Conservation (phyloP, 352 stramenopile genomes). For the Phytophthora capsici region DNA sequence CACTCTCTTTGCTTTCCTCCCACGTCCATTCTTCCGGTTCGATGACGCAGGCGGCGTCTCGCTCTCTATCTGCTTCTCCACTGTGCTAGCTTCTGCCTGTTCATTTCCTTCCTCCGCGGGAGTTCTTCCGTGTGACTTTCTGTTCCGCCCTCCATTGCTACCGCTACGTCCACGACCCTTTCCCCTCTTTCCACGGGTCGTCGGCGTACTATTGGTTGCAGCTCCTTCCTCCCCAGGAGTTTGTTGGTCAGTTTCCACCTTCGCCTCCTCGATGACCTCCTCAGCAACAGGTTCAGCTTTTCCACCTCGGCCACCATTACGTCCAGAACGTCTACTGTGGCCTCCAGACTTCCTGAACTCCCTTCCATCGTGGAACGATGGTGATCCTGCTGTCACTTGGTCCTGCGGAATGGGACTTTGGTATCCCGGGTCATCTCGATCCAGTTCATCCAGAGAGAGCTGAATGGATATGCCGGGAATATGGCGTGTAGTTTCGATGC, state of each 20-base stretch:
- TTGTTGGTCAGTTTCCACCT: conserved; percentile 13
- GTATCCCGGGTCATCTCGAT: conserved; percentile 67
- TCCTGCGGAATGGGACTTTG: conserved; percentile 73
- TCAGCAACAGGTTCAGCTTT: conserved; percentile 5
- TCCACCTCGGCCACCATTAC: conserved; percentile 18
- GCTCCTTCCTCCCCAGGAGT: conserved; percentile 17
- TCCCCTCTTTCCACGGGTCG: conserved; percentile 45
- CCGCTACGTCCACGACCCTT: conserved; percentile 39
- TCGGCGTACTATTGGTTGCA: conserved; percentile 9
- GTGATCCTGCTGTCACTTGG: conserved; percentile 48
- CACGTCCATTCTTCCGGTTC: conserved; percentile 30
- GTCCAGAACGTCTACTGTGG: conserved; percentile 29
- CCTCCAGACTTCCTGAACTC: conserved; percentile 40
- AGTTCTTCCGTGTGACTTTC: conserved; percentile 25
- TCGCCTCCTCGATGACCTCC: conserved; percentile 11
- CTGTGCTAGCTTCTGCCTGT: conserved; percentile 21
- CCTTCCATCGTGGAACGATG: conserved; percentile 40
- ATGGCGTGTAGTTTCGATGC: conserved; percentile 73
- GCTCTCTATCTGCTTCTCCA: conserved; percentile 28
- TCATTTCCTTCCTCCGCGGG: conserved; percentile 21
- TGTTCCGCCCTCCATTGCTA: conserved; percentile 36
- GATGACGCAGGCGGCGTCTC: conserved; percentile 5
- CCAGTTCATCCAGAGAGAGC: conserved; percentile 70
- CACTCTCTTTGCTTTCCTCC: conserved; percentile 28
- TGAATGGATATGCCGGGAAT: conserved; percentile 82